Conservation (phyloP, 2,329 filamentous ascomycete species). For the Pseudocercospora vitis region DNA sequence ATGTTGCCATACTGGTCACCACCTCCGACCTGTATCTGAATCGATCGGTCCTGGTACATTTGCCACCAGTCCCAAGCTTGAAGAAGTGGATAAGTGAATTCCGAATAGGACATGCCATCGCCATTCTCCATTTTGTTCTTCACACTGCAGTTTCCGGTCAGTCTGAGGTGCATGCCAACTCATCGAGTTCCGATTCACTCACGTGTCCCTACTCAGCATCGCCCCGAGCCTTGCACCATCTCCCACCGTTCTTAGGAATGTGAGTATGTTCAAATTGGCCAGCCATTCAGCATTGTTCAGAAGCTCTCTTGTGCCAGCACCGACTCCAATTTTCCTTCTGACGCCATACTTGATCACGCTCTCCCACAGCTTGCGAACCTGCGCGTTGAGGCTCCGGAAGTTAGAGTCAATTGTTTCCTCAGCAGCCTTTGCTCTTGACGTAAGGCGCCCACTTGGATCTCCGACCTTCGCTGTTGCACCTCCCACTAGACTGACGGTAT, state of each 20-base stretch:
- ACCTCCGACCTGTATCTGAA: slow-evolving; percentile 88
- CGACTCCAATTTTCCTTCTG: slow-evolving; percentile 63
- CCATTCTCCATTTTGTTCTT: slow-evolving; percentile 80
- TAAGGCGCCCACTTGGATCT: slow-evolving; percentile 71
- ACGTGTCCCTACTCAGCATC: slow-evolving; percentile 87
- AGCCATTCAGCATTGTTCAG: slow-evolving; percentile 86
- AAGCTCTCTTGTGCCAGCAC: slow-evolving; percentile 66
- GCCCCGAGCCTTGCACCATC: slow-evolving; percentile 73
- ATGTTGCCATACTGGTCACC: slow-evolving; percentile 98
- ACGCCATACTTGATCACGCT: slow-evolving; percentile 68
- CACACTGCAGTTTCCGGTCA: slow-evolving; percentile 53
- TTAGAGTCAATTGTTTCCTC: slow-evolving; percentile 61
- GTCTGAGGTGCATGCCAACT: slow-evolving; percentile 7
- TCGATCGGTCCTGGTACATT: slow-evolving; percentile 66
- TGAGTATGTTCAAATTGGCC: slow-evolving; percentile 67
- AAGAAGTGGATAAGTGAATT: slow-evolving; percentile 89
- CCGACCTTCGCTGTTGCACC: slow-evolving; percentile 74
- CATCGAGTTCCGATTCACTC: slow-evolving; percentile 44
- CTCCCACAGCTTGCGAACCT: slow-evolving; percentile 69
- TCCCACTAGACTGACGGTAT: slow-evolving; percentile 61
- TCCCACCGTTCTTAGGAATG: slow-evolving; percentile 74
- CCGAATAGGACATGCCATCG: slow-evolving; percentile 89
- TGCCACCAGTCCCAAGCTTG: slow-evolving; percentile 98
- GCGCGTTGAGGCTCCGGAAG: slow-evolving; percentile 66
- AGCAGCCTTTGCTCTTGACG: slow-evolving; percentile 57